A percentile compares a stretch with the other conserved stretches of the same genome.
Evolutionary conservation across 345 rosid species (phyloP).

Genomic region (Heritiera fomes): DNA sequence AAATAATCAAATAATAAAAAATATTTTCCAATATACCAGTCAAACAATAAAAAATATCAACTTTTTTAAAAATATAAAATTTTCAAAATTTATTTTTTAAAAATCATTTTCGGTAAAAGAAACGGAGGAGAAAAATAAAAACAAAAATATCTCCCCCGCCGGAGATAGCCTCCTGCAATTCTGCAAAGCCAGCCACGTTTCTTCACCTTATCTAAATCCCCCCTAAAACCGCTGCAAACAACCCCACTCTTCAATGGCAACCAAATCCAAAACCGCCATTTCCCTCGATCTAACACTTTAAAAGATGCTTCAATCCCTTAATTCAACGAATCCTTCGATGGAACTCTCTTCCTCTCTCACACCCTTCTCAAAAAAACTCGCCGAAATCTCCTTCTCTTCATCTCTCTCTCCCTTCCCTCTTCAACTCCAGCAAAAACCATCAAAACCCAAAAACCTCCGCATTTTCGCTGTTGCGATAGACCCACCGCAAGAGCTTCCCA

Average conservation of each 20-base stretch:
- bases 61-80: no score
- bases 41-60: no score
- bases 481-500: slow-evolving; percentile 55
- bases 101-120: no score
- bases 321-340: slow-evolving; percentile 36
- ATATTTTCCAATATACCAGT: no score
- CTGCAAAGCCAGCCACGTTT: slow-evolving; percentile 1
- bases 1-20: no score
- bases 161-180: neutral
- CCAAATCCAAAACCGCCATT: neutral
- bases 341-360: slow-evolving; percentile 73
- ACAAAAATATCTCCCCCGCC: neutral
- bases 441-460: slow-evolving; percentile 41
- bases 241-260: no score
- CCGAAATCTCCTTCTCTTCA: slow-evolving; percentile 66
- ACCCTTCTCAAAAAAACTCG: slow-evolving; percentile 34
- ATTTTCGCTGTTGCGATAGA: slow-evolving; percentile 57
- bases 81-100: no score
- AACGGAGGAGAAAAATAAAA: no score
- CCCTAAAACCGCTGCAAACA: neutral
- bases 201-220: slow-evolving; percentile 13
- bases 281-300: neutral
- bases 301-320: neutral
- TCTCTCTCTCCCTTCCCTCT: slow-evolving; percentile 52
- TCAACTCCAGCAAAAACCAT: slow-evolving; percentile 34